Evolutionary conservation across 805 yeast species (phyloP), one percentile per base, ranked within the genome.

Genomic region (Komagataella kurtzmanii): DNA sequence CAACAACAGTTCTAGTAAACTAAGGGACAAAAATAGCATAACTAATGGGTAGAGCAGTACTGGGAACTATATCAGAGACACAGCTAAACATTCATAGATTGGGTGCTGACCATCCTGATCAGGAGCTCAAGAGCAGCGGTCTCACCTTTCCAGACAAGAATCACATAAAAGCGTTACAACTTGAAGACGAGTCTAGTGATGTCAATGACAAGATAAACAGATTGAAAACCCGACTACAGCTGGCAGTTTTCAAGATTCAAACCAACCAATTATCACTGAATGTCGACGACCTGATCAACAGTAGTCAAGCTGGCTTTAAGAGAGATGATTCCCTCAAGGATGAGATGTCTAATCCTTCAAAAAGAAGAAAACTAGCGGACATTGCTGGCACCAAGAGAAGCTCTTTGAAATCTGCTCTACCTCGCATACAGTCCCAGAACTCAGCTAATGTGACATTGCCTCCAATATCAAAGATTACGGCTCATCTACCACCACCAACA

Each of bases 191-290:
- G 40, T 8, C 40, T 14, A 30, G 14, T 30, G n/a, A 30, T 30
- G 40, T 30, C 14, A 10, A 58, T 55, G 53, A 51, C 45, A 54
- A 69, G 43, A 76, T 75, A 5, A 60, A 73, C 49, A 68, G 66
- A 56, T 65, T 78, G 53, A 72, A 73, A 56, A 63, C 72, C 53
- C 70, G 79, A 55, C 62, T 78, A 21, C 74, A 74, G 56, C 58
- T 77, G 49, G 83, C 83, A 2, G 74, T 74, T 57, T 77, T 71
- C 60, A 78, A 77, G 57, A 71, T 72, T 46, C 68, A 68, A 52
- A 76, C 81, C 1, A 70, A 75, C 55, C 81, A 77, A 58, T 64
- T 65, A 1, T 57, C 59, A 6, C 65, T 64, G 2, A 68, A 72
- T 5, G 54, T 69, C 17, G 49, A 54, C 21, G 61, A 63, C 17